Evolutionary conservation across 2,329 filamentous ascomycete genomes (phyloP), one percentile per base, ranked within the genome.

Genomic region (Alternaria tenuissima): DNA sequence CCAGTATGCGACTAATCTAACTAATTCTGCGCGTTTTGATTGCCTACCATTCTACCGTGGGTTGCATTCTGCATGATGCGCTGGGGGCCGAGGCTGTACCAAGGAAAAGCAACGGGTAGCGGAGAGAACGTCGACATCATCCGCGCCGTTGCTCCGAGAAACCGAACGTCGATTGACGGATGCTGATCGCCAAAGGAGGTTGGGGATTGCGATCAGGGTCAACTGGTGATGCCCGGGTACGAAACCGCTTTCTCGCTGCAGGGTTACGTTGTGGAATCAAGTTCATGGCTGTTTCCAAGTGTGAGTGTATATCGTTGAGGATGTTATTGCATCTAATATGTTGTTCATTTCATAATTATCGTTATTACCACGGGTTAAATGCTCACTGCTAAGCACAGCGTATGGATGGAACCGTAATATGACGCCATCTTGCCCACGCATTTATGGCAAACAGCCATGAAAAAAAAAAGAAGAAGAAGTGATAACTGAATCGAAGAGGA

Each of bases 91-190:
- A 38, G 32, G 20, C 12, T 49, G 46, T 49, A 49, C 46, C 46
- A 49, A 38, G 32, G 46, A 49, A 38, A 49, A 49, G 32, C 46
- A 49, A 38, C 20, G 46, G 46, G 32, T 49, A 18, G 46, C 46
- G 32, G 30, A 22, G 12, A 32, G 46, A 49, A 49, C 32, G 3
- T 49, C 46, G 5, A 36, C 30, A 49, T 12, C 14, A 16, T 49
- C 46, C 14, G 32, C 8, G 26, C 22, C 34, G 7, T 34, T 48
- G 46, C 46, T 48, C 12, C 18, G 28, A 32, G 20, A n/a, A 16
- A 36, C 7, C 28, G 18, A 14, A 48, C 24, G 30, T 24, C 34
- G 30, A 18, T 48, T 20, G 12, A 20, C 5, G 14, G 32, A n/a
- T 49, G 46, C 20, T 38, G 46, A 49, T 38, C 46, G 32, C 8